Evolutionary conservation across 2,329 filamentous ascomycete species (phyloP), one percentile per base, ranked within the genome.

Genomic region (Ophiostoma piceae): DNA sequence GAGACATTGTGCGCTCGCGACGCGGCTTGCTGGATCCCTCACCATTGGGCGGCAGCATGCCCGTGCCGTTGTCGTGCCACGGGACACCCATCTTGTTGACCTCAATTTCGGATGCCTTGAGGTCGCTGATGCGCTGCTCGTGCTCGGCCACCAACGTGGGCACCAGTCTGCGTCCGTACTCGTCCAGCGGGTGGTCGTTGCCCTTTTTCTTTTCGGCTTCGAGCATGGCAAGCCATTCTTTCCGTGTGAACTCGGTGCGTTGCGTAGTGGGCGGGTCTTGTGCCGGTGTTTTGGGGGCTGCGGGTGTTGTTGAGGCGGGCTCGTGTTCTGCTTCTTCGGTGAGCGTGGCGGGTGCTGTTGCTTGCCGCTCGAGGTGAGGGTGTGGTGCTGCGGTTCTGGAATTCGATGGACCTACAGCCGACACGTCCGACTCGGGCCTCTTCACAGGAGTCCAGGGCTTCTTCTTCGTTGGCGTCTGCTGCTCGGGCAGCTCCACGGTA

Each of bases 401-500:
- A 11, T 65, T 35, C 35, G 62, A 35, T 2, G 37, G 60, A 3
- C 66, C 77, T 74, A 74, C 73, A 16, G 75, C 72, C 1, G 78
- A 75, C 35, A 65, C 71, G 3, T 76, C 74, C 26, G 73, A 70
- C 22, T 75, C 74, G 0, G 76, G 73, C 26, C 74, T 74, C 65
- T 76, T 75, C 1, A 78, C 84, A 1, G 89, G 88, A 37, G 84
- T 88, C 88, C 90, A 92, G 16, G 90, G 88, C 73, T 84, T 87
- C 79, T 88, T 90, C 75, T 84, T 88, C 68, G 87, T 81, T 1
- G 89, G 90, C 0, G 85, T 86, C 12, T 89, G 88, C 70, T 85
- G 83, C 74, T 91, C 88, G 0, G 92, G 92, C 22, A 95, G 80
- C 67, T 90, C 85, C 12, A 94, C 88, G 0, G 87, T 89, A 74